A percentile compares a stretch with the other conserved stretches of the same genome.
Conservation (phyloP, 2,329 filamentous ascomycete species). For the Fusarium lateritium region DNA sequence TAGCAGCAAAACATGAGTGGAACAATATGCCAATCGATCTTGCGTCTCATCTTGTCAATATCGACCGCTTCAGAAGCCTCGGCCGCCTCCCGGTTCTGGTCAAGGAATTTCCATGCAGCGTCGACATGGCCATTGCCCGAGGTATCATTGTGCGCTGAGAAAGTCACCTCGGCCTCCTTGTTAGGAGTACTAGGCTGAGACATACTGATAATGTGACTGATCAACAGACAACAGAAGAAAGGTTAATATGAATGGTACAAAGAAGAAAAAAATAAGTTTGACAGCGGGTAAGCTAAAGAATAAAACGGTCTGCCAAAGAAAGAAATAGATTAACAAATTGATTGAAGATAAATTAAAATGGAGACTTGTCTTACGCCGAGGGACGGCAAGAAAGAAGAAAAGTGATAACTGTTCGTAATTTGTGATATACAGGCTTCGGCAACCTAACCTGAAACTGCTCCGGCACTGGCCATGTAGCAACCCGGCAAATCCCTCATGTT, state of each 20-base stretch:
- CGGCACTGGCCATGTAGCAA: not conserved
- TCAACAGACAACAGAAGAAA: not conserved
- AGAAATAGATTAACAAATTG: not conserved
- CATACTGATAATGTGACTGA: conserved; percentile 13
- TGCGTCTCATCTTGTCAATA: conserved; percentile 64
- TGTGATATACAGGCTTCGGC: too few relatives aligned
- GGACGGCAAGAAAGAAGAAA: not conserved
- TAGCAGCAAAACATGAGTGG: conserved; percentile 75
- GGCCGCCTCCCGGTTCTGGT: conserved; percentile 58
- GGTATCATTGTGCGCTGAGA: conserved; percentile 10
- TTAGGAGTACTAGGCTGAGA: conserved; percentile 22
- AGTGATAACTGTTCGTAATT: too few relatives aligned
- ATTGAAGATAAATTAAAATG: too few relatives aligned
- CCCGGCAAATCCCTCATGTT: conserved; percentile 1
- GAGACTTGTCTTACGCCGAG: too few relatives aligned
- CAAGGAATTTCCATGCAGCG: conserved; percentile 62
- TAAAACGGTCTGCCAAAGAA: not conserved
- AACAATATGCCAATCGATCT: conserved; percentile 71
- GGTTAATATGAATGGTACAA: not conserved
- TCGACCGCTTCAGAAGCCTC: conserved; percentile 53
- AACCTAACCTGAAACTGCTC: conserved; percentile 17
- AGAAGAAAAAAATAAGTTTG: not conserved
- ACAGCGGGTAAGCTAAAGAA: not conserved
- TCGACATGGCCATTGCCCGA: conserved; percentile 53
- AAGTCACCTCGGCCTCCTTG: conserved; percentile 22